Percentiles rank a stretch among this genome's conserved stretches.
Evolutionary conservation across 2,329 filamentous ascomycete species (phyloP).

Genomic region (Hymenoscyphus scutula): DNA sequence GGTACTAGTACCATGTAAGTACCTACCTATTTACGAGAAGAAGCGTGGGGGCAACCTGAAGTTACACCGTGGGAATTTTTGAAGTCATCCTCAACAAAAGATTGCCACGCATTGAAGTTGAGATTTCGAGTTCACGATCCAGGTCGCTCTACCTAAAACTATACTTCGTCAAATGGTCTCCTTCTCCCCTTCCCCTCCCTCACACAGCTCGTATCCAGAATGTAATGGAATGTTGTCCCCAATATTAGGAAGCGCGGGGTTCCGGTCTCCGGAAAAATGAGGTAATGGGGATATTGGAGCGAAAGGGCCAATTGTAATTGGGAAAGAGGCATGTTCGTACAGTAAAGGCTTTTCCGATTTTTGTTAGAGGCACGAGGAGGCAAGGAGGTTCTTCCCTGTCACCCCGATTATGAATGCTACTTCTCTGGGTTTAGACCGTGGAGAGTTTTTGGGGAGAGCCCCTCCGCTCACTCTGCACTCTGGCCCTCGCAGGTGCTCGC

Average conservation of each 20-base stretch:
- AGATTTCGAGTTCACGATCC: not conserved
- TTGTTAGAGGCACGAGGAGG: not conserved
- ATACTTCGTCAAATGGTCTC: not conserved
- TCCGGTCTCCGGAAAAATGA: not conserved
- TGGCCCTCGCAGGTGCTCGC: too few relatives aligned
- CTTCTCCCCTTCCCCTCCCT: too few relatives aligned
- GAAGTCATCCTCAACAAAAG: not conserved
- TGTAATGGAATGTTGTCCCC: not conserved
- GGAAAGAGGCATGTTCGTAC: not conserved
- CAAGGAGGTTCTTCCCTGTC: not conserved
- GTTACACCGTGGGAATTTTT: not conserved
- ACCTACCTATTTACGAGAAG: not conserved
- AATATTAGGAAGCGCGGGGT: not conserved
- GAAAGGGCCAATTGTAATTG: not conserved
- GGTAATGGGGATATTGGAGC: not conserved
- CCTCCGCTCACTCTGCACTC: too few relatives aligned
- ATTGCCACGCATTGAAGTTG: too few relatives aligned
- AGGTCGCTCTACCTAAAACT: too few relatives aligned
- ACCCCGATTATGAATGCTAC: not conserved
- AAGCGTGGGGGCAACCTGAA: not conserved
- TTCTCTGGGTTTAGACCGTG: slow-evolving; percentile 1
- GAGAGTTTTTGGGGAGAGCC: not conserved
- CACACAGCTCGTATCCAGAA: not conserved
- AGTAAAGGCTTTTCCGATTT: not conserved
- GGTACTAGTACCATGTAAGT: not conserved